A percentile compares a stretch with the other conserved stretches of the same genome.
phyloP scores from a whole-genome alignment of 352 stramenopile species.

The Globisporangium parvum region DNA sequence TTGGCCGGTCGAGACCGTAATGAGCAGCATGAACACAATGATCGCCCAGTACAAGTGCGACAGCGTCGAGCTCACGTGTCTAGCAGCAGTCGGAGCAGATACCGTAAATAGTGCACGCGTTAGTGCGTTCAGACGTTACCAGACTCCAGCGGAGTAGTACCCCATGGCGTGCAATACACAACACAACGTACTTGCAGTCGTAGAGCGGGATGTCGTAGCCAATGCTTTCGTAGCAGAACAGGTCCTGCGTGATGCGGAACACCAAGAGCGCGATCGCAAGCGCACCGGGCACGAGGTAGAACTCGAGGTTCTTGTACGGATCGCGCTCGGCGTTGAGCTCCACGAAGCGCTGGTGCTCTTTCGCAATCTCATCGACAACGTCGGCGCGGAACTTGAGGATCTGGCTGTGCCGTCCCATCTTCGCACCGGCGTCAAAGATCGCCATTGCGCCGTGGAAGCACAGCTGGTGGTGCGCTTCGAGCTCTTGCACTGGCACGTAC shows the following conservation, averaged over 20 bases:
- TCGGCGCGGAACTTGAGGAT: constrained; percentile 86
- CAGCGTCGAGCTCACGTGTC: constrained; percentile 80
- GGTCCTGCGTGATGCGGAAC: constrained; percentile 81
- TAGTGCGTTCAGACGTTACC: no score
- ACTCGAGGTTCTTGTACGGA: constrained; percentile 92
- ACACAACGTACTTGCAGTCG: constrained; percentile 82
- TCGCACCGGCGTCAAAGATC: constrained; percentile 93
- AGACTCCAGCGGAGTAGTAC: not conserved
- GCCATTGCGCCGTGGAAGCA: constrained; percentile 76
- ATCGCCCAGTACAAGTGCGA: constrained; percentile 85
- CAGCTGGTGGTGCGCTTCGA: constrained; percentile 86
- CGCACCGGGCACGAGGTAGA: constrained; percentile 89
- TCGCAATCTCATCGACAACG: constrained; percentile 86
- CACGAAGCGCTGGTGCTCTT: constrained; percentile 87
- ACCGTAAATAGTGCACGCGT: not conserved
- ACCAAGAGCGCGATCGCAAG: constrained; percentile 88
- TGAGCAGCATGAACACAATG: constrained; percentile 84
- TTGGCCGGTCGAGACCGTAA: constrained; percentile 75
- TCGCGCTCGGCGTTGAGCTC: constrained; percentile 95
- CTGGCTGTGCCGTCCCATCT: constrained; percentile 90
- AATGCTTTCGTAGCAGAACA: constrained; percentile 81
- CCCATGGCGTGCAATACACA: constrained; percentile 8
- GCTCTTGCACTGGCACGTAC: constrained; percentile 87
- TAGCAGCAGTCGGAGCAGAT: constrained; percentile 15
- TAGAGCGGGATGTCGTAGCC: constrained; percentile 85